Conservation (phyloP, 192 early-diverging fungal genomes). For the Allomyces macrogynus region DNA sequence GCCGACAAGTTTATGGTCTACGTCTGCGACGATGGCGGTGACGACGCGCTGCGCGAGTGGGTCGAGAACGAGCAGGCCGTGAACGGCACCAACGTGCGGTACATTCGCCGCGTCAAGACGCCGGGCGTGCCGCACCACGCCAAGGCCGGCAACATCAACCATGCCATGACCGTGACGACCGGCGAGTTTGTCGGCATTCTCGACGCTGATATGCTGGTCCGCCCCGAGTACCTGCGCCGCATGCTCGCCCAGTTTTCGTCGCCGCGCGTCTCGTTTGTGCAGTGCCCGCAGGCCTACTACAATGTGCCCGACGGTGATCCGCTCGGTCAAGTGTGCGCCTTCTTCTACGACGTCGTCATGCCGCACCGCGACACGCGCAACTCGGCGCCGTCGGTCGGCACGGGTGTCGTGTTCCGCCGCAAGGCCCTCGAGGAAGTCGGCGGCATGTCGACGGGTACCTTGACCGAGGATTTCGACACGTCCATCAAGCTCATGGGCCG, state of each 20-base stretch:
- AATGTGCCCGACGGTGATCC: constrained; percentile 3
- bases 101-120: constrained; percentile 3
- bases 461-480: constrained; percentile 5
- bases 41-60: constrained; percentile 2
- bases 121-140: constrained; percentile 2
- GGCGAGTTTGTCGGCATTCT: constrained; percentile 2
- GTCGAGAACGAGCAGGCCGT: constrained; percentile 3
- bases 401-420: constrained; percentile 3
- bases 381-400: constrained; percentile 2
- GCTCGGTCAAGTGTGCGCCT: neutral
- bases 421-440: constrained; percentile 3
- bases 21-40: constrained; percentile 4
- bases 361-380: constrained; percentile 2
- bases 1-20: neutral
- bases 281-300: constrained; percentile 4
- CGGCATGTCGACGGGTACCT: constrained; percentile 1
- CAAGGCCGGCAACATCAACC: constrained; percentile 6
- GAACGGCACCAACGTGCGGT: neutral
- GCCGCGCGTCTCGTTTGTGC: constrained; percentile 1
- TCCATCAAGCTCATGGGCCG: neutral
- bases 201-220: constrained; percentile 2
- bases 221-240: constrained; percentile 1
- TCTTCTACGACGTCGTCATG: constrained; percentile 3
- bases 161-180: neutral
- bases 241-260: neutral